Base-by-base conservation (phyloP, 1,139 yeast genomes). In the Candida gigantensis region DNA sequence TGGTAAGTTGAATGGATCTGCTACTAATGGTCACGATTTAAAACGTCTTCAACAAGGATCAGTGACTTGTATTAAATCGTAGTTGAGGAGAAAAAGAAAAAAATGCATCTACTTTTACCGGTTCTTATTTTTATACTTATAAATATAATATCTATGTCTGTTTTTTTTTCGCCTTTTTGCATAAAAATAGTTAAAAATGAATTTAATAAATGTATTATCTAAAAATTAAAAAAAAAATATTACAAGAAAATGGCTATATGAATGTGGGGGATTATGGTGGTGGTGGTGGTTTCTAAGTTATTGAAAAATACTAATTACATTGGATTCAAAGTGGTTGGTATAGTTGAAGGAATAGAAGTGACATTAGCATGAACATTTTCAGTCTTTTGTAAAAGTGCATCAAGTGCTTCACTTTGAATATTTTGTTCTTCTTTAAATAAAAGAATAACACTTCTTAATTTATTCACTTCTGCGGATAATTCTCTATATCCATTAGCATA, bases 401-500 rank as follows among this genome's bases (percentile, higher is more conserved):
- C 25, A 11, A 23, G 11, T 4, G 12, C 12, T 23, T 23, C 25
- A 23, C 12, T 12, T 23, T 23, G 25, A 23, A 23, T 23, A 23
- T 23, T 23, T 10, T 23, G 11, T 11, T 23, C 51, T n/a, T 59
- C 60, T 42, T 78, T 69, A 26, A 84, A 57, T 6, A 70, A 62
- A 18, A 72, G 51, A n/a, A 85, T 64, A 47, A 81, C 86, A 33
- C 80, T 83, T 28, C 82, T 65, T 36, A 85, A 59, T 32, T 70
- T 72, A 13, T 68, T 62, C 8, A 83, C 76, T 44, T 85, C 86
- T 3, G 68, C 62, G 12, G 81, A 74, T 38, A 89, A 63, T 34
- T 78, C 79, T 27, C 84, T 76, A 59, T 87, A 89, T 40, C 90
- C 94, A 10, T 73, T 60, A 14, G 87, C 74, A 57, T 81, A 87